Evolutionary conservation across 2,329 filamentous ascomycete species (phyloP).

Genomic region (Calonectria pseudoturangicola): DNA sequence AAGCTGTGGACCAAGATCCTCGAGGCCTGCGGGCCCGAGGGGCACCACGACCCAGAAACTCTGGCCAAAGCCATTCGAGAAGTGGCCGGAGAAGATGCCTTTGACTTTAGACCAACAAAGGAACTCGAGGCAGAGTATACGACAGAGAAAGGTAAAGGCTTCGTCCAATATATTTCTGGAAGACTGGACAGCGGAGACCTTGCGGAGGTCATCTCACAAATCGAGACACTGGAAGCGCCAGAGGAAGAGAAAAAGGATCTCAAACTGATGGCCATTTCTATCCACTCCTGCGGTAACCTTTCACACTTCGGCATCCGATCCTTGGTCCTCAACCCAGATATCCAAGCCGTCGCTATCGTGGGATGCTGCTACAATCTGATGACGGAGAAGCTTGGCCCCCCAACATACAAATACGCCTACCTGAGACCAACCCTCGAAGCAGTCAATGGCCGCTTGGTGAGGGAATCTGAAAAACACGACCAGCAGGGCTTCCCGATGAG

Average conservation of each 20-base stretch:
- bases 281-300: conserved; percentile 98
- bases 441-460: conserved; percentile 79
- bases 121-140: conserved; percentile 71
- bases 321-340: conserved; percentile 86
- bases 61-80: conserved; percentile 59
- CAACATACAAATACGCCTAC: conserved; percentile 88
- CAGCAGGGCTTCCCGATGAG: conserved; percentile 97
- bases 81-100: conserved; percentile 58
- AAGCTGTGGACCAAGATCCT: conserved; percentile 80
- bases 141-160: conserved; percentile 77
- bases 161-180: conserved; percentile 86
- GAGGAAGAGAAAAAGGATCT: conserved; percentile 60
- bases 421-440: conserved; percentile 82
- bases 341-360: conserved; percentile 94
- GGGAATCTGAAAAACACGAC: conserved; percentile 84
- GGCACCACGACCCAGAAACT: conserved; percentile 63
- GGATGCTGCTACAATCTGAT: conserved; percentile 99
- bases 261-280: conserved; percentile 89
- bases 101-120: conserved; percentile 68
- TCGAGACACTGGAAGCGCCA: conserved; percentile 61
- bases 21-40: conserved; percentile 58
- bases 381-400: conserved; percentile 90
- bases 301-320: conserved; percentile 95
- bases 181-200: conserved; percentile 84
- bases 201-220: conserved; percentile 77